phyloP scores from a whole-genome alignment of 768 basidiomycete species.

The Suillus decipiens region DNA sequence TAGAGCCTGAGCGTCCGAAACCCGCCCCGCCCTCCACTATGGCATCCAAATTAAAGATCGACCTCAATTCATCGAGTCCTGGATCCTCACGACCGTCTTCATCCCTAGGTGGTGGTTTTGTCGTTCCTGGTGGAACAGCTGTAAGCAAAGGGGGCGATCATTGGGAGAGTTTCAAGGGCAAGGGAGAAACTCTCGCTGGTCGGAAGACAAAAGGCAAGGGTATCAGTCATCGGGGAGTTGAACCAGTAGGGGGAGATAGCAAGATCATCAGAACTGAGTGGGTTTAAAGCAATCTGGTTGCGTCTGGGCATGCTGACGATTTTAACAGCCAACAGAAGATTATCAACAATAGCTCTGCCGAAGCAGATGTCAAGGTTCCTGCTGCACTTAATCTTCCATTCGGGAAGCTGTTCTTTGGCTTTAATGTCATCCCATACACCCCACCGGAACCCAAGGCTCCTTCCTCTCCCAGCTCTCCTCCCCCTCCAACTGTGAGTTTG shows the following conservation, averaged over 20 bases:
- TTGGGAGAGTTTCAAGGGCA: constrained; percentile 97
- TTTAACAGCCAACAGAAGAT: constrained; percentile 72
- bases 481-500: constrained; percentile 32
- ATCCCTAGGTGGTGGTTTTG: constrained; percentile 68
- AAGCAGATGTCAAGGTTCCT: constrained; percentile 77
- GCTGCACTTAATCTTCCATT: constrained; percentile 89
- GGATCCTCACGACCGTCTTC: constrained; percentile 83
- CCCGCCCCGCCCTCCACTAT: constrained; percentile 84
- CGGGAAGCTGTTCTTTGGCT: constrained; percentile 97
- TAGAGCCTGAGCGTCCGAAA: constrained; percentile 88
- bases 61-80: constrained; percentile 82
- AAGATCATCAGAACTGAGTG: constrained; percentile 93
- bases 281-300: constrained; percentile 33
- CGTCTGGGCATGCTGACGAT: constrained; percentile 17
- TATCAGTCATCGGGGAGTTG: constrained; percentile 77
- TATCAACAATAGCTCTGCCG: constrained; percentile 78
- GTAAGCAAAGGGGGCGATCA: constrained; percentile 79
- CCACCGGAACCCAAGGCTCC: constrained; percentile 43
- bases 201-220: constrained; percentile 96
- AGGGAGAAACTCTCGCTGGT: constrained; percentile 87
- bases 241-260: constrained; percentile 76
- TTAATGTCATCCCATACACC: constrained; percentile 71
- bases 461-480: constrained; percentile 28
- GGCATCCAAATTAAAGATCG: constrained; percentile 96
- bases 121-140: constrained; percentile 46